Evolutionary conservation across 176 grass and related monocot genomes (phyloP).

Genomic region (Carex kokanica): DNA sequence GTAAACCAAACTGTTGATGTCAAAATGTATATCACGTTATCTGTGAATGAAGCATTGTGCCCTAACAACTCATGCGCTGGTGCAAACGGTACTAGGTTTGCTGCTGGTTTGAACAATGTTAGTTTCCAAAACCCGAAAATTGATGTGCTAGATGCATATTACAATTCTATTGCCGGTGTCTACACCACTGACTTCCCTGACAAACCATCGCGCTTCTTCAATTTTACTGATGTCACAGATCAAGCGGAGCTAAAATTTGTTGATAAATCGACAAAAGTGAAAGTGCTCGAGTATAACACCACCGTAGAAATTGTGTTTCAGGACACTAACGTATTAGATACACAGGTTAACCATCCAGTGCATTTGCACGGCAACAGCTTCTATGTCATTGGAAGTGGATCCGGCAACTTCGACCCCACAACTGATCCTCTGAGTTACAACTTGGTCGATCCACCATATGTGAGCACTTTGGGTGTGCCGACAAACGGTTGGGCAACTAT

Average conservation of each 20-base stretch:
- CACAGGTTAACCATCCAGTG: too few species aligned
- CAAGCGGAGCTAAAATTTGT: not conserved
- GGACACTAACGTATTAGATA: too few species aligned
- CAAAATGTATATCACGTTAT: slow-evolving; percentile 45
- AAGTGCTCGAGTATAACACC: slow-evolving; percentile 36
- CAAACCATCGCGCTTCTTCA: slow-evolving; percentile 31
- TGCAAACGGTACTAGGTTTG: not conserved
- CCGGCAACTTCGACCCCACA: too few species aligned
- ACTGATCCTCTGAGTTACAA: too few species aligned
- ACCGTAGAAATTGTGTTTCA: not conserved
- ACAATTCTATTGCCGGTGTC: not conserved
- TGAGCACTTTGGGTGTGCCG: too few species aligned
- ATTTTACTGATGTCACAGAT: slow-evolving; percentile 30
- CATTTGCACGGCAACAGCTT: too few species aligned
- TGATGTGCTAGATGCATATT: slow-evolving; percentile 49
- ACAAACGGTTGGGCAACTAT: too few species aligned
- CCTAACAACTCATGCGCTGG: slow-evolving; percentile 30
- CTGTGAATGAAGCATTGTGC: slow-evolving; percentile 42
- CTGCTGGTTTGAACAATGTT: slow-evolving; percentile 58
- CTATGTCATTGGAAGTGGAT: too few species aligned
- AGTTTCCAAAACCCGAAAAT: slow-evolving; percentile 41
- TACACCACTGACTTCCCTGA: not conserved
- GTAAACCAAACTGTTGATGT: slow-evolving; percentile 46
- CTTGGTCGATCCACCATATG: too few species aligned
- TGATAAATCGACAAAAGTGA: slow-evolving; percentile 33